phyloP scores from a whole-genome alignment of 805 yeast species.

The Ogataea pini region DNA sequence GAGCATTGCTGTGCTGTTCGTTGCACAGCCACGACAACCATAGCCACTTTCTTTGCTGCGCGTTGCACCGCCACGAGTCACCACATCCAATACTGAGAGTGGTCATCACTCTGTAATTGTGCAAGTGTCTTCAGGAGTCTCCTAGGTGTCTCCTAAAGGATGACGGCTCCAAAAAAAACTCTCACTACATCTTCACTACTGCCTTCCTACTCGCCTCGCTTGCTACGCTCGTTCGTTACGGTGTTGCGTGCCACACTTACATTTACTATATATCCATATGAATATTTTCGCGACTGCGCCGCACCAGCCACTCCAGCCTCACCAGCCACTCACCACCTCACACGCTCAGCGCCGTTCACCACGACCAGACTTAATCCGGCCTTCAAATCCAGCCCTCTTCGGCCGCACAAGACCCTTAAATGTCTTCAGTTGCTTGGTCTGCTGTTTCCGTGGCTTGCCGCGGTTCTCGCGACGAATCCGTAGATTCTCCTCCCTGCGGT shows the following conservation, averaged over 20 bases:
- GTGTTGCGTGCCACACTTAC: not conserved
- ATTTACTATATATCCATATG: not conserved
- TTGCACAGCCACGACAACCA: no score
- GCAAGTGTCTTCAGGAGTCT: no score
- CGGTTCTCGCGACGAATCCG: conserved; percentile 82
- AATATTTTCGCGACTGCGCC: not conserved
- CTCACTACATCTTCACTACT: no score
- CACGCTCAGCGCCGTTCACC: conserved; percentile 16
- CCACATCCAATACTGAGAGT: not conserved
- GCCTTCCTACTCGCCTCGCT: no score
- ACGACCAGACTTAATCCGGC: conserved; percentile 38
- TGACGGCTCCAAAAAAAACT: no score
- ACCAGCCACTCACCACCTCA: no score
- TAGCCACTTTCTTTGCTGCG: no score
- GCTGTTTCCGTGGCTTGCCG: conserved; percentile 75
- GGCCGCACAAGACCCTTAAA: conserved; percentile 57
- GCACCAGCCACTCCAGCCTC: conserved; percentile 4
- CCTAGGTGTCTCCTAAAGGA: no score
- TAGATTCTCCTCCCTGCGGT: conserved; percentile 90
- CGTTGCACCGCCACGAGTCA: not conserved
- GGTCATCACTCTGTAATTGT: not conserved
- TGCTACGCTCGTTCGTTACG: not conserved
- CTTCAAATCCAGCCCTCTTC: conserved; percentile 86
- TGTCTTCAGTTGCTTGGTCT: conserved; percentile 63
- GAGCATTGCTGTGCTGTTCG: no score